These are phyloP conservation scores for Knoxdaviesia capensis DNA, from an alignment of 2,329 filamentous ascomycete species.

Conservation along the genomic window DNA sequence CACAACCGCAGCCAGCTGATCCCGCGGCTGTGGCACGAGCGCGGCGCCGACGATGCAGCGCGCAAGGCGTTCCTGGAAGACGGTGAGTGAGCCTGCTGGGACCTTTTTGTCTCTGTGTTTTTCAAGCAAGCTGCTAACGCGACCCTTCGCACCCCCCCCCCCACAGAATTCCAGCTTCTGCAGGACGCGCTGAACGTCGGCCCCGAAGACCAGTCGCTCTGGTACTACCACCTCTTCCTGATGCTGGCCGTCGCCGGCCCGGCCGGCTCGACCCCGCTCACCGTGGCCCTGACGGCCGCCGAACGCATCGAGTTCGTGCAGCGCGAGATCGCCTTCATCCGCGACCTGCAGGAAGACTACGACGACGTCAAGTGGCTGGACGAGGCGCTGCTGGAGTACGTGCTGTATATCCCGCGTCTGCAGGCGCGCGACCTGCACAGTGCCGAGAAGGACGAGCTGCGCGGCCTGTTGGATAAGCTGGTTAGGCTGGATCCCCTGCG, in stretches of 20 bases:
- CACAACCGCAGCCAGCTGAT: slow-evolving; percentile 78
- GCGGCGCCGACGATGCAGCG: slow-evolving; percentile 38
- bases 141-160: neutral
- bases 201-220: slow-evolving; percentile 84
- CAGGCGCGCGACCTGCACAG: slow-evolving; percentile 19
- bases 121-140: neutral
- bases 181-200: slow-evolving; percentile 68
- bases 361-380: slow-evolving; percentile 62
- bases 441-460: slow-evolving; percentile 24
- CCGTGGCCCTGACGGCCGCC: slow-evolving; percentile 36
- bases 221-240: slow-evolving; percentile 90
- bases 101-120: neutral
- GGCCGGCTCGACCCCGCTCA: slow-evolving; percentile 32
- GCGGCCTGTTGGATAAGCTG: slow-evolving; percentile 42
- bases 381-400: slow-evolving; percentile 63
- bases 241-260: slow-evolving; percentile 45
- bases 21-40: slow-evolving; percentile 51
- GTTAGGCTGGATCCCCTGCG: slow-evolving; percentile 54
- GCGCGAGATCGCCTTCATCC: slow-evolving; percentile 54
- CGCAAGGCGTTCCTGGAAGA: slow-evolving; percentile 52
- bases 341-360: slow-evolving; percentile 41
- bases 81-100: slow-evolving; percentile 21
- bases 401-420: slow-evolving; percentile 34
- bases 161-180: slow-evolving; percentile 50
- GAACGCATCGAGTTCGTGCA: slow-evolving; percentile 47